Conservation (phyloP, 106 monocot genomes). For the Alisma plantagoaquatica region DNA sequence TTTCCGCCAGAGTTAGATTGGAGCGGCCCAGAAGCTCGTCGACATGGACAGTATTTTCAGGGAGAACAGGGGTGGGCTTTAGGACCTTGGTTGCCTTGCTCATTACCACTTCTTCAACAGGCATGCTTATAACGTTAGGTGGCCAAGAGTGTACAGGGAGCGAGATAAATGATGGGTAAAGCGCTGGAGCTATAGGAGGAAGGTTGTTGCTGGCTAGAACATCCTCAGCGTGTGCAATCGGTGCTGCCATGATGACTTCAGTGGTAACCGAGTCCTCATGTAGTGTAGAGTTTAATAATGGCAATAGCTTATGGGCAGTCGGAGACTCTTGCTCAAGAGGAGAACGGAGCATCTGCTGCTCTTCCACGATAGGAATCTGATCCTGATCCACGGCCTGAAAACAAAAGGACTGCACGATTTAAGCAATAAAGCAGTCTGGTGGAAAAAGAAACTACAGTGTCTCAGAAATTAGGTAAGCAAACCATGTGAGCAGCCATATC, state of each 20-base stretch:
- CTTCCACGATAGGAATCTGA: conserved; percentile 18
- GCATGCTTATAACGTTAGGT: neutral
- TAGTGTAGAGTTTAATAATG: conserved; percentile 4
- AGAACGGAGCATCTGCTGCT: conserved; percentile 5
- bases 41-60: conserved; percentile 20
- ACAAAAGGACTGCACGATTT: neutral
- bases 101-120: conserved; percentile 1
- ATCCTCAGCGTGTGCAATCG: conserved; percentile 1
- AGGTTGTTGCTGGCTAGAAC: neutral
- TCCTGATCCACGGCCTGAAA: conserved; percentile 25
- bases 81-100: conserved; percentile 31
- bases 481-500: conserved; percentile 48
- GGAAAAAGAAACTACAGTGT: neutral
- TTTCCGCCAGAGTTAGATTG: conserved; percentile 40
- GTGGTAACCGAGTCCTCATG: conserved; percentile 11
- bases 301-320: conserved; percentile 11
- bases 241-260: neutral
- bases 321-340: conserved; percentile 12
- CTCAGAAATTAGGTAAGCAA: neutral
- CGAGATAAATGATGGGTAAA: conserved; percentile 20
- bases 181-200: conserved; percentile 14
- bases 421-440: neutral
- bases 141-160: conserved; percentile 31
- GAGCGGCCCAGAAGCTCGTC: conserved; percentile 42
- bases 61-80: conserved; percentile 38